Evolutionary conservation across 345 rosid genomes (phyloP).

Genomic region (Garcia nutans): DNA sequence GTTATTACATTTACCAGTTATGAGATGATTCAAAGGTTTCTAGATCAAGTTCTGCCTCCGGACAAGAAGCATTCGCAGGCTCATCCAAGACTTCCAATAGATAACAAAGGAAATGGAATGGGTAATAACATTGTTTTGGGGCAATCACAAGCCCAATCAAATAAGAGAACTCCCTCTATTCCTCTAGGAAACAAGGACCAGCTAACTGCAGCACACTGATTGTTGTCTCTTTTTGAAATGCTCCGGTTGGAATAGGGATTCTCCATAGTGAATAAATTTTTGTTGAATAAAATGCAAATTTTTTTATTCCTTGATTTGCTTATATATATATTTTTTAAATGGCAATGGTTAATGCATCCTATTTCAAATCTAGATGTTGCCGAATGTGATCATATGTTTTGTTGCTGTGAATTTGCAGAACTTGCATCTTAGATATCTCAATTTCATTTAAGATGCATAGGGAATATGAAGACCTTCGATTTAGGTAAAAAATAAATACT

Average conservation of each 20-base stretch:
- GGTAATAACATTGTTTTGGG: conserved; percentile 15
- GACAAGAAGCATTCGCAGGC: conserved; percentile 36
- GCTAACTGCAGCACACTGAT: conserved; percentile 28
- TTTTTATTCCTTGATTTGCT: background rate
- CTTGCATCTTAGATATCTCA: too few relatives aligned
- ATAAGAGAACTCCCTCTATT: conserved; percentile 32
- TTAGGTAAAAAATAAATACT: too few relatives aligned
- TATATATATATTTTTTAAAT: too few relatives aligned
- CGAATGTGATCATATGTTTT: too few relatives aligned
- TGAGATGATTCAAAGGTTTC: conserved; percentile 67
- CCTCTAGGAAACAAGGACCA: conserved; percentile 39
- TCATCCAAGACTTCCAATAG: conserved; percentile 26
- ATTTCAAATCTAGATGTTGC: too few relatives aligned
- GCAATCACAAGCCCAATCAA: conserved; percentile 38
- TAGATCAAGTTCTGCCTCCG: conserved; percentile 30
- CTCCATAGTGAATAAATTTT: background rate
- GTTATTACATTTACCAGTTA: conserved; percentile 80
- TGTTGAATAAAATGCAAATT: conserved; percentile 1
- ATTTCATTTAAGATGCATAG: too few relatives aligned
- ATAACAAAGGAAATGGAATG: conserved; percentile 22
- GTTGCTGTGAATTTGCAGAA: too few relatives aligned
- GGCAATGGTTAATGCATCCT: too few relatives aligned
- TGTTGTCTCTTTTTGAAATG: background rate
- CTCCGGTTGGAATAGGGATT: background rate
- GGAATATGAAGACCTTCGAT: too few relatives aligned